A percentile compares a stretch with the other conserved stretches of the same genome.
Evolutionary conservation across 2,329 filamentous ascomycete species (phyloP).

Genomic region (Ampelomyces quisqualis): DNA sequence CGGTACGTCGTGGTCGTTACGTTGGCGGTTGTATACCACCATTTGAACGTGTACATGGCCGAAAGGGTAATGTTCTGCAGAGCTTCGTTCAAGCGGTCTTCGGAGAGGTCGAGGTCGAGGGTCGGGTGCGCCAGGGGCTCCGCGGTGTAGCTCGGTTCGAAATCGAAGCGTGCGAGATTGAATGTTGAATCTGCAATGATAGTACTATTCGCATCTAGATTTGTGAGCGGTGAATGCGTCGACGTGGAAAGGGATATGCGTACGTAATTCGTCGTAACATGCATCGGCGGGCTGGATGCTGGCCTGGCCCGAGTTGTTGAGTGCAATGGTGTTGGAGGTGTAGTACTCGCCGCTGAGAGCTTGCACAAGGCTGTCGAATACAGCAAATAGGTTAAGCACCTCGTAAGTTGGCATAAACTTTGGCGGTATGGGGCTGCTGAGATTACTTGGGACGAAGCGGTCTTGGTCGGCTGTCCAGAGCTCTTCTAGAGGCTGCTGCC

Average conservation of each 20-base stretch:
- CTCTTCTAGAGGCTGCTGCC: too few relatives aligned
- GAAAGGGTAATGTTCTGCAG: slow-evolving; percentile 7
- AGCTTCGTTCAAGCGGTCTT: slow-evolving; percentile 3
- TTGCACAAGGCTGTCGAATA: not conserved
- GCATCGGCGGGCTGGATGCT: too few relatives aligned
- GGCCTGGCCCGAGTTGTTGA: too few relatives aligned
- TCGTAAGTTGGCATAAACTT: too few relatives aligned
- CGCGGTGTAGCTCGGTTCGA: not conserved
- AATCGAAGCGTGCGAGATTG: slow-evolving; percentile 3
- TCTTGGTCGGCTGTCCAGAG: too few relatives aligned
- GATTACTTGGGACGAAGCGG: too few relatives aligned
- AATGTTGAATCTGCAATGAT: slow-evolving; percentile 6
- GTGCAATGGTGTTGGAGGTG: not conserved
- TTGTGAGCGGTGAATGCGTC: not conserved
- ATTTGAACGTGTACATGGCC: slow-evolving; percentile 3
- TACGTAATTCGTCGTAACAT: too few relatives aligned
- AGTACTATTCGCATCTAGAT: slow-evolving; percentile 4
- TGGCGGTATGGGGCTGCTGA: not conserved
- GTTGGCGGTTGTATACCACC: slow-evolving; percentile 4
- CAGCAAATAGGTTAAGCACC: slow-evolving; percentile 1
- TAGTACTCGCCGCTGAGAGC: not conserved
- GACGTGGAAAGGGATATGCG: not conserved
- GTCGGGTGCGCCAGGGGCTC: not conserved
- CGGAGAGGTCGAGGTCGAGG: slow-evolving; percentile 4
- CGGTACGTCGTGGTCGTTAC: slow-evolving; percentile 1